phyloP scores from a whole-genome alignment of 2,329 filamentous ascomycete species.

The Cytospora piceicola region DNA sequence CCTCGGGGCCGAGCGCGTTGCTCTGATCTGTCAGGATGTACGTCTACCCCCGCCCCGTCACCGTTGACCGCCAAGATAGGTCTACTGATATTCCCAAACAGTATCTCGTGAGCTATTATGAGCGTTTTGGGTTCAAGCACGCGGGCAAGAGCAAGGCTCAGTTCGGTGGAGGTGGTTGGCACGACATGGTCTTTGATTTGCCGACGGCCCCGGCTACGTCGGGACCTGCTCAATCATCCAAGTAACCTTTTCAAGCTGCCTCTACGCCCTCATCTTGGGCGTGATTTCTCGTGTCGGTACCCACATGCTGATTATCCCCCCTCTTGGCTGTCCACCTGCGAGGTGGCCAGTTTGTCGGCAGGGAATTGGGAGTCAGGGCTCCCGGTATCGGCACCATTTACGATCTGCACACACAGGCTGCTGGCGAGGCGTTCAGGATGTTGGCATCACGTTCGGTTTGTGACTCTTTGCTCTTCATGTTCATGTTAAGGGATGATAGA shows the following conservation, averaged over 20 bases:
- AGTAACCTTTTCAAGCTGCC: slow-evolving; percentile 24
- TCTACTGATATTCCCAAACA: slow-evolving; percentile 36
- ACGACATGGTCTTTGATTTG: slow-evolving; percentile 67
- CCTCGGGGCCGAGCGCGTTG: slow-evolving; percentile 71
- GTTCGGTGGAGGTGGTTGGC: slow-evolving; percentile 81
- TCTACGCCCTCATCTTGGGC: slow-evolving; percentile 18
- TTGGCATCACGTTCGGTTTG: slow-evolving; percentile 24
- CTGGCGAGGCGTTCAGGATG: slow-evolving; percentile 31
- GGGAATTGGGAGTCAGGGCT: slow-evolving; percentile 19
- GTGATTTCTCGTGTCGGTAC: slow-evolving; percentile 14
- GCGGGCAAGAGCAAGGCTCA: slow-evolving; percentile 69
- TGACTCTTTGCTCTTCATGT: slow-evolving; percentile 22
- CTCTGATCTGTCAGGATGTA: slow-evolving; percentile 76
- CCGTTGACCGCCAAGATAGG: neutral
- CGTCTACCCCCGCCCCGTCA: slow-evolving; percentile 34
- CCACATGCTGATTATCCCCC: neutral
- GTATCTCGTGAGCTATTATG: slow-evolving; percentile 75
- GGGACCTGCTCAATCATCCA: slow-evolving; percentile 22
- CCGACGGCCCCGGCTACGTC: slow-evolving; percentile 13
- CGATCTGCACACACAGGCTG: slow-evolving; percentile 27
- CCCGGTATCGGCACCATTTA: slow-evolving; percentile 13
- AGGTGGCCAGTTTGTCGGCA: slow-evolving; percentile 10
- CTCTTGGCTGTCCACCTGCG: slow-evolving; percentile 11
- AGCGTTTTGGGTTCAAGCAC: slow-evolving; percentile 72
- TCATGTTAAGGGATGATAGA: slow-evolving; percentile 30